Evolutionary conservation across 1,139 yeast species (phyloP).

Genomic region (Debaryomyces udenii): DNA sequence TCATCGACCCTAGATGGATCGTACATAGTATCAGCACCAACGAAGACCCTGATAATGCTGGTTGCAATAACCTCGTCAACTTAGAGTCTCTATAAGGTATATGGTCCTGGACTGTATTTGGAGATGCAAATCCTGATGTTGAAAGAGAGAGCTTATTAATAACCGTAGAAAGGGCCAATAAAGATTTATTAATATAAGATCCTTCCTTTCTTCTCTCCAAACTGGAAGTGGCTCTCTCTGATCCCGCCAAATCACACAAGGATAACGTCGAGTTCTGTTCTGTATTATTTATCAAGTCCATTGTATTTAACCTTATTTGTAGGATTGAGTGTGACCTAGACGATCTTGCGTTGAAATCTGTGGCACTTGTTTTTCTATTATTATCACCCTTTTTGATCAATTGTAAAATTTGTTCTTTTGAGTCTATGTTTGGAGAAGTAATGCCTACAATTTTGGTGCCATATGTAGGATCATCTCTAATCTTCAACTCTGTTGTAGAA

Average conservation of each 20-base stretch:
- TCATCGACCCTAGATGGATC: constrained; percentile 57
- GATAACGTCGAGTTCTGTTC: constrained; percentile 68
- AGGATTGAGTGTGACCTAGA: constrained; percentile 93
- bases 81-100: constrained; percentile 93
- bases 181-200: constrained; percentile 84
- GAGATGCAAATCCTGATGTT: constrained; percentile 24
- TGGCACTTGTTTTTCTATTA: constrained; percentile 79
- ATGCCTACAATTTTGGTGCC: constrained; percentile 84
- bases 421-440: constrained; percentile 56
- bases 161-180: constrained; percentile 86
- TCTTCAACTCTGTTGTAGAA: constrained; percentile 53
- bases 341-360: constrained; percentile 83
- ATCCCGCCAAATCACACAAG: constrained; percentile 94
- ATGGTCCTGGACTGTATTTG: constrained; percentile 46
- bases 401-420: constrained; percentile 61
- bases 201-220: constrained; percentile 89
- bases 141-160: constrained; percentile 69
- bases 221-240: constrained; percentile 86
- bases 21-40: constrained; percentile 89
- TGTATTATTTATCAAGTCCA: constrained; percentile 41
- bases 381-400: constrained; percentile 71
- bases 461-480: constrained; percentile 71
- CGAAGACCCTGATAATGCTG: constrained; percentile 87
- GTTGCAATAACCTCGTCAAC: constrained; percentile 83
- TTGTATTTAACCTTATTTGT: constrained; percentile 60